These are phyloP conservation scores for Psidium friedrichsthalianum DNA, from an alignment of 345 rosid genomes.

Conservation along the genomic window DNA sequence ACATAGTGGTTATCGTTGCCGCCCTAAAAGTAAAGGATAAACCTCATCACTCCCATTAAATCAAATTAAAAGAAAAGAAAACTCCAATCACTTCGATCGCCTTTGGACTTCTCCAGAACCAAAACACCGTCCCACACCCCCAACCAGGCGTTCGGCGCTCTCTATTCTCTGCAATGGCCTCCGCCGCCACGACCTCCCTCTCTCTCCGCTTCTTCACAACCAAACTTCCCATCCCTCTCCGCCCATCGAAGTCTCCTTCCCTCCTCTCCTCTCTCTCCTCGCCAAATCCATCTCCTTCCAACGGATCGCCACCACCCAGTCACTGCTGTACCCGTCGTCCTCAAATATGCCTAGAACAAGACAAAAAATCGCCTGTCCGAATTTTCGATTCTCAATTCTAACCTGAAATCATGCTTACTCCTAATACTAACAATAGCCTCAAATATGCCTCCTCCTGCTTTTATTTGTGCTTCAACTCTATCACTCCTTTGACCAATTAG, in stretches of 20 bases:
- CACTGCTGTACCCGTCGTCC: background rate
- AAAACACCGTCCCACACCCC: background rate
- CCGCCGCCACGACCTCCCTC: conserved; percentile 13
- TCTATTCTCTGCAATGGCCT: background rate
- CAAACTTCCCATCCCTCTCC: conserved; percentile 15
- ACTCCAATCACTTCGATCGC: background rate
- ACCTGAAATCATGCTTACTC: no score
- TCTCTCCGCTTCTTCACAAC: conserved; percentile 26
- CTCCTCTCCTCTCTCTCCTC: background rate
- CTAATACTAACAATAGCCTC: no score
- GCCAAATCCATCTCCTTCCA: conserved; percentile 1
- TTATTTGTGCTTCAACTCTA: background rate
- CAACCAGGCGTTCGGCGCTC: background rate
- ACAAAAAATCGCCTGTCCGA: no score
- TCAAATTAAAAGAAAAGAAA: background rate
- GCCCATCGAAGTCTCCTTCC: background rate
- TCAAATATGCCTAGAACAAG: no score
- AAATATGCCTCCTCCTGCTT: background rate
- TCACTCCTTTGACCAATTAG: background rate
- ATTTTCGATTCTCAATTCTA: no score
- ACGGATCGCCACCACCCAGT: conserved; percentile 18
- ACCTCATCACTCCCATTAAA: background rate
- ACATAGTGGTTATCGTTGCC: no score
- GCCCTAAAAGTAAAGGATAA: no score
- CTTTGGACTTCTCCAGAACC: background rate